These are phyloP conservation scores for Podaxis sp. DNA, from an alignment of 768 basidiomycete genomes.

Conservation along the genomic window DNA sequence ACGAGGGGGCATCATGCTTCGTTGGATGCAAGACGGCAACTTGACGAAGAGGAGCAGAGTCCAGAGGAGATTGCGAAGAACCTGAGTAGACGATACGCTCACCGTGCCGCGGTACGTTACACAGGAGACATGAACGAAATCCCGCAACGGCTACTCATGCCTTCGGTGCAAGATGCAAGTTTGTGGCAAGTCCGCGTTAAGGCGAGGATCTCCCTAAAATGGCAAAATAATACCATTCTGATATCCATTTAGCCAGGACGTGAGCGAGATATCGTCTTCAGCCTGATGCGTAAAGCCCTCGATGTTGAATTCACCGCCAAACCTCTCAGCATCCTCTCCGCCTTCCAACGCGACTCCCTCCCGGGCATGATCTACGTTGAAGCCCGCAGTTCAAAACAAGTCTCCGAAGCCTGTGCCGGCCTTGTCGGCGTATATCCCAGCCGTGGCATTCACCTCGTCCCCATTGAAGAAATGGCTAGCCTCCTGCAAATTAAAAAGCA, in stretches of 20 bases:
- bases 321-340: slow-evolving; percentile 85
- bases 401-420: slow-evolving; percentile 79
- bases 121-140: slow-evolving; percentile 91
- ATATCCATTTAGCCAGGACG: slow-evolving; percentile 63
- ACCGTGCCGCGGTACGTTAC: slow-evolving; percentile 65
- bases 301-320: slow-evolving; percentile 73
- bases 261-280: slow-evolving; percentile 90
- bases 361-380: slow-evolving; percentile 97
- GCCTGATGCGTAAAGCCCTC: slow-evolving; percentile 90
- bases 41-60: slow-evolving; percentile 73
- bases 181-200: slow-evolving; percentile 95
- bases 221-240: not conserved
- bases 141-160: slow-evolving; percentile 92
- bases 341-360: slow-evolving; percentile 93
- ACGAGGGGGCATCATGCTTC: slow-evolving; percentile 60
- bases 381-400: slow-evolving; percentile 82
- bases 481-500: slow-evolving; percentile 95
- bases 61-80: slow-evolving; percentile 82
- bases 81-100: slow-evolving; percentile 71
- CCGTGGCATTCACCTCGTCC: slow-evolving; percentile 80
- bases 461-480: slow-evolving; percentile 97
- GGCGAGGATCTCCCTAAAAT: slow-evolving; percentile 39
- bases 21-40: slow-evolving; percentile 55
- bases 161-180: slow-evolving; percentile 91
- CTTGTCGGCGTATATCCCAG: slow-evolving; percentile 90